phyloP scores from a whole-genome alignment of 192 early-diverging fungal genomes.

The Rhizophagus sp. region DNA sequence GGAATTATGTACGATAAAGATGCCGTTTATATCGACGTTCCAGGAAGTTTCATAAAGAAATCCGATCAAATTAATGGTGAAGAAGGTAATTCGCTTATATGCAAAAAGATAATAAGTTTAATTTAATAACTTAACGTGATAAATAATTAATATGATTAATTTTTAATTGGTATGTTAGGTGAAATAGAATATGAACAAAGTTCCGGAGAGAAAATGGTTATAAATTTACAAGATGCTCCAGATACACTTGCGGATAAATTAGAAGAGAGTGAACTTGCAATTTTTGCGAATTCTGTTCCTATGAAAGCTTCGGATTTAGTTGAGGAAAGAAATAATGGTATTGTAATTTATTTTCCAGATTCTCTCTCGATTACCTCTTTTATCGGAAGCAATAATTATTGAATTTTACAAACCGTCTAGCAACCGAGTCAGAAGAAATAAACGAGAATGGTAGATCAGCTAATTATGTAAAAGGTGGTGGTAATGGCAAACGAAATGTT shows the following conservation, averaged over 20 bases:
- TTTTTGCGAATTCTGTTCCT: constrained; percentile 68
- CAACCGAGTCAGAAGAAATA: neutral
- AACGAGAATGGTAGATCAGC: neutral
- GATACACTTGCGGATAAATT: constrained; percentile 75
- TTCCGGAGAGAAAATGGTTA: constrained; percentile 90
- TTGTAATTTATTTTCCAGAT: neutral
- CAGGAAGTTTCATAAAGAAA: constrained; percentile 75
- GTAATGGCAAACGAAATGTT: neutral
- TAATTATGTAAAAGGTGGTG: neutral
- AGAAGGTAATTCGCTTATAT: constrained; percentile 2
- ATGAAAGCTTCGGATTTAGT: constrained; percentile 46
- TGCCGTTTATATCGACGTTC: constrained; percentile 97
- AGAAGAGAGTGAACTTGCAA: constrained; percentile 61
- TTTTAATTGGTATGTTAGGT: constrained; percentile 25
- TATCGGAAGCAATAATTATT: neutral
- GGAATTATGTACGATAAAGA: constrained; percentile 99
- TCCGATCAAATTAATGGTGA: constrained; percentile 39
- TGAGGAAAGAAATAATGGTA: neutral
- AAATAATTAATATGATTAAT: neutral
- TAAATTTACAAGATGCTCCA: constrained; percentile 83
- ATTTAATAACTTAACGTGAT: neutral
- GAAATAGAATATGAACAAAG: constrained; percentile 48
- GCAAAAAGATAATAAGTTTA: too few species aligned
- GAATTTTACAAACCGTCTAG: neutral
- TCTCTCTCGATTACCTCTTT: neutral